Base-by-base conservation (phyloP, 352 stramenopile species). In the Phytophthora pinifolia region DNA sequence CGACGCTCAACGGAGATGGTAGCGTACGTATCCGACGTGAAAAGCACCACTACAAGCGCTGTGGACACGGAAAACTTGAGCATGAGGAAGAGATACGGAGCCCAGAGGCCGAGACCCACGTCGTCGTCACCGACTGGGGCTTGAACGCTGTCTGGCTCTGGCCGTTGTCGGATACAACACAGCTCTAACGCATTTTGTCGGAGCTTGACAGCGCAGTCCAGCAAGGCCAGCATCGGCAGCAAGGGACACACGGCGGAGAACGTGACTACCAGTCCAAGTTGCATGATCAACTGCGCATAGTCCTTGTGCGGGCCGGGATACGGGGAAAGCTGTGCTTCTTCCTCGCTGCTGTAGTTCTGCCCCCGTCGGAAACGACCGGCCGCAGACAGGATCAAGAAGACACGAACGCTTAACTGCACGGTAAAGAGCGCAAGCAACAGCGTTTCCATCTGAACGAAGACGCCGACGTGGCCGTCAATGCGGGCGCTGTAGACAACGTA, bases 241-340 rank as follows among this genome's bases (percentile, higher is more conserved):
- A 81, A 35, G 1, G 76, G 76, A 18, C 66, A 66, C 18, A 70
- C 60, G 37, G 62, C 65, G 17, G 72, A 79, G 39, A 86, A 82
- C 56, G 72, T 73, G 15, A 67, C 48, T 3, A 83, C 49, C 34
- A 83, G 46, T 5, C 72, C 76, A 31, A 83, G 59, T 46, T 83
- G 68, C 14, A 74, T 50, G 12, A 80, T 42, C 29, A 74, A 36
- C 51, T 82, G 55, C 2, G 60, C 62, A 25, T 83, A 86, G 32
- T 74, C 71, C 41, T 74, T 67, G 34, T 74, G 53, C 6, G 55
- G 46, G 0, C 72, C 72, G 13, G 58, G 46, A 42, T 78, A 79
- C 7, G 45, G 30, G 1, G 56, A 52, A 6, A 79, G 36, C 10
- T 30, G 45, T 1, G 55, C 45, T 51, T 66, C 55, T 0, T 70